Evolutionary conservation across 768 basidiomycete genomes (phyloP).

Genomic region (Tulasnella sp.): DNA sequence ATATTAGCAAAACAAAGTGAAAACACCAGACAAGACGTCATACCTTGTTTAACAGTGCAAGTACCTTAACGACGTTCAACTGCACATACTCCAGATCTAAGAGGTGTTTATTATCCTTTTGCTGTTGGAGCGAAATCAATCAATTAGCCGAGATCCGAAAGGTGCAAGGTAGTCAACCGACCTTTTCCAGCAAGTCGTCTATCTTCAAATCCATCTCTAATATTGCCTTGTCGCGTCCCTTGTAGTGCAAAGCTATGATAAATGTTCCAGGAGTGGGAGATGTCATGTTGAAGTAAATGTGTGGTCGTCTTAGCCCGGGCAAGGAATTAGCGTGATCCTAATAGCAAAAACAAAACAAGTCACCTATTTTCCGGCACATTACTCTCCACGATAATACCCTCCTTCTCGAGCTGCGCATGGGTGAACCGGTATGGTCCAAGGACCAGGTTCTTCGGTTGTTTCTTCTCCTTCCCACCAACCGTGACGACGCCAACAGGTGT

Average conservation of each 20-base stretch:
- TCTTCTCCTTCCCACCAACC: constrained; percentile 96
- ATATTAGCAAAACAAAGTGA: neutral
- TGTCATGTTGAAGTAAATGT: constrained; percentile 98
- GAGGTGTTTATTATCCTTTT: constrained; percentile 97
- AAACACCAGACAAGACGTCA: constrained; percentile 23
- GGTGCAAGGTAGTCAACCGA: constrained; percentile 28
- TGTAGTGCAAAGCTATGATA: constrained; percentile 97
- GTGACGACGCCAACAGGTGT: constrained; percentile 89
- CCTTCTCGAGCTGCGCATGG: constrained; percentile 96
- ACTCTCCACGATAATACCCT: constrained; percentile 97
- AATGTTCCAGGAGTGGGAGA: constrained; percentile 97
- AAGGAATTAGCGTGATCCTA: constrained; percentile 15
- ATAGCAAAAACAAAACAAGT: constrained; percentile 24
- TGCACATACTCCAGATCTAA: constrained; percentile 97
- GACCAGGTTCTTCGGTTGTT: constrained; percentile 69
- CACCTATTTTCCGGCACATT: constrained; percentile 98
- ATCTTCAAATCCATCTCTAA: constrained; percentile 99
- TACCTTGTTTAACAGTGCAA: constrained; percentile 87
- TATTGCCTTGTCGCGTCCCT: constrained; percentile 97
- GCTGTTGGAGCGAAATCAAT: constrained; percentile 39
- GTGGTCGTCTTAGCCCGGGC: constrained; percentile 57
- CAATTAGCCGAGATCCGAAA: neutral
- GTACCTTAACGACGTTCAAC: constrained; percentile 89
- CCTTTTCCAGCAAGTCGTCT: constrained; percentile 95
- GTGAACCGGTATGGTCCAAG: constrained; percentile 96